Base-by-base conservation (phyloP, 257 asterid genomes). In the Linderniella brevidens region DNA sequence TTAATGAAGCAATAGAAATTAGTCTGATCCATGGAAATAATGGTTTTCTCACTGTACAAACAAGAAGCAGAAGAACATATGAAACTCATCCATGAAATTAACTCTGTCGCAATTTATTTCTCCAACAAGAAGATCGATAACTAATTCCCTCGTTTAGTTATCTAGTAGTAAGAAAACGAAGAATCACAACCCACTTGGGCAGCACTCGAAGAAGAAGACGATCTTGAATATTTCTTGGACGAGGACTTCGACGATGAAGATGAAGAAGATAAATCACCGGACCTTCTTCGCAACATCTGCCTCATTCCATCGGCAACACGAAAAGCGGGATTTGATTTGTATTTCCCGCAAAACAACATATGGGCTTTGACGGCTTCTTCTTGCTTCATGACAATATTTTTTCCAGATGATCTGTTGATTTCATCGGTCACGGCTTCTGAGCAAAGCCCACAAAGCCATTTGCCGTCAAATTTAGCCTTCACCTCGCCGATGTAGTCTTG, bases 271-370 rank as follows among this genome's bases (percentile, higher is more conserved):
- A 64, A 5, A 35, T 73, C 77, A 17, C 74, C 71, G 5, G 83
- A 77, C 37, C 93, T 69, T 58, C 82, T 63, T 50, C 94, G 60
- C 17, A 88, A 54, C 90, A 88, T 84, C 66, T 80, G 92, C 47
- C 78, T 67, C 85, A 84, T 80, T 20, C 98, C 98, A 59, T 88
- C 94, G 8, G 98, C 94, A 8, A 88, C 94, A 0, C 72, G 64
- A 3, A 64, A 66, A 4, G 95, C 95, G 12, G 98, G 98, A 49
- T 84, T 84, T 13, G 79, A 68, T 37, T 69, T 74, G 48, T 72
- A 72, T 45, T 84, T 84, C 9, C 82, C 61, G 35, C 94, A 88
- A 48, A 88, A 84, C 0, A 90, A 75, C 92, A 80, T 88, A 62
- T 84, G 98, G 14, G 92, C 95, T 39, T 67, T 74, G 9, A 88